phyloP scores from a whole-genome alignment of 2,329 filamentous ascomycete genomes.

The Phyllosticta ampelicida region DNA sequence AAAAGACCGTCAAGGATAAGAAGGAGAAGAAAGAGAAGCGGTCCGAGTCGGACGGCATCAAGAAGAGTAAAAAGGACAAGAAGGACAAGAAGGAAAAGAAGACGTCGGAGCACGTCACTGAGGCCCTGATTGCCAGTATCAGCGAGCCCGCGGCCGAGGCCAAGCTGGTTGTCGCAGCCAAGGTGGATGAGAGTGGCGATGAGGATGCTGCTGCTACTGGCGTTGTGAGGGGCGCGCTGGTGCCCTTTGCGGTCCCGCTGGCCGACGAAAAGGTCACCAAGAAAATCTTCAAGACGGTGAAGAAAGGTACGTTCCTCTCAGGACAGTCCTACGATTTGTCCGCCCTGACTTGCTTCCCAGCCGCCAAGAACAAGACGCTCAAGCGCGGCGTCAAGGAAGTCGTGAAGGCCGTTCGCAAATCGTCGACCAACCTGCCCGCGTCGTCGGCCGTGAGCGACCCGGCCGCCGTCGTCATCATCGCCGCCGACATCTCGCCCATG shows the following conservation, averaged over 20 bases:
- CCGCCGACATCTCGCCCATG: slow-evolving; percentile 95
- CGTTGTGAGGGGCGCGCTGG: slow-evolving; percentile 43
- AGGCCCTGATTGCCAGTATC: slow-evolving; percentile 45
- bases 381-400: slow-evolving; percentile 99
- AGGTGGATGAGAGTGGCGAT: slow-evolving; percentile 47
- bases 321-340: neutral
- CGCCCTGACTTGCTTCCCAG: too few relatives aligned
- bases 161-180: slow-evolving; percentile 44
- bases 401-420: slow-evolving; percentile 96
- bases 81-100: slow-evolving; percentile 27
- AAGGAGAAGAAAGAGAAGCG: slow-evolving; percentile 64
- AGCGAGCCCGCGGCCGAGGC: slow-evolving; percentile 34
- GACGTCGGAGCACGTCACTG: slow-evolving; percentile 37
- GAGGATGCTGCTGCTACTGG: slow-evolving; percentile 48
- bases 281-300: slow-evolving; percentile 55
- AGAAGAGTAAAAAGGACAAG: slow-evolving; percentile 39
- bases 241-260: slow-evolving; percentile 74
- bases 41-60: slow-evolving; percentile 28
- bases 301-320: slow-evolving; percentile 41
- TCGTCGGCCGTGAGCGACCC: slow-evolving; percentile 44
- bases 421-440: slow-evolving; percentile 54
- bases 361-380: slow-evolving; percentile 87
- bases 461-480: slow-evolving; percentile 73
- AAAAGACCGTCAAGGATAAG: slow-evolving; percentile 33
- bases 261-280: slow-evolving; percentile 65